phyloP scores from a whole-genome alignment of 345 rosid genomes.

The Eucalyptus pauciflora region DNA sequence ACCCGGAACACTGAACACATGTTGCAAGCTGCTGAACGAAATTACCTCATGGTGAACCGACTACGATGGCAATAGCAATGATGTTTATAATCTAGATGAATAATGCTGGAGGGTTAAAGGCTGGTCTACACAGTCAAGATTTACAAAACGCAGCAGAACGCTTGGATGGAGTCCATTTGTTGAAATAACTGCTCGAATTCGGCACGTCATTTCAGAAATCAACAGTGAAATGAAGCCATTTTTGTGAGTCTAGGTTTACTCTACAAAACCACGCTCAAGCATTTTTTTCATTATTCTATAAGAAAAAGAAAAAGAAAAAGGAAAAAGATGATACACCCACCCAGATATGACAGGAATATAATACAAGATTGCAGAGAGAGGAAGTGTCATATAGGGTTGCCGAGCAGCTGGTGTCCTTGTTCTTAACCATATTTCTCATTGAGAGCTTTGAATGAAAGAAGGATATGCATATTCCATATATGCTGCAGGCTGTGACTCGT shows the following conservation, averaged over 20 bases:
- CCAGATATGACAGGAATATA: not conserved
- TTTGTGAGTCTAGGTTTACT: not conserved
- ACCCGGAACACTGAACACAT: not conserved
- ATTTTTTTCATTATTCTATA: not conserved
- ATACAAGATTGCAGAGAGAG: not conserved
- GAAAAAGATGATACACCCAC: not conserved
- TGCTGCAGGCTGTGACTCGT: not conserved
- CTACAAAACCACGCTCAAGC: not conserved
- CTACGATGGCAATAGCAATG: not conserved
- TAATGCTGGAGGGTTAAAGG: not conserved
- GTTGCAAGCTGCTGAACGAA: not conserved
- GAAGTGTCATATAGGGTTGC: not conserved
- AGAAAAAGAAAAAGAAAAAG: fast-evolving
- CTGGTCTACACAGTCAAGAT: not conserved
- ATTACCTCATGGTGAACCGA: not conserved
- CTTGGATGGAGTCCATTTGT: not conserved
- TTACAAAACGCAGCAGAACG: not conserved
- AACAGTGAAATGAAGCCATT: not conserved
- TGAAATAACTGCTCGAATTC: not conserved
- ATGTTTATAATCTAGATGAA: not conserved
- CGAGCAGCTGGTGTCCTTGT: not conserved
- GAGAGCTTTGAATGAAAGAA: not conserved
- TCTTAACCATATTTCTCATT: not conserved
- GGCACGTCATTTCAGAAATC: not conserved
- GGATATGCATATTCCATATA: not conserved